A percentile compares a stretch with the other conserved stretches of the same genome.
These are phyloP conservation scores for Boletus sp. DNA, from an alignment of 1,284 basidiomycete species.

Conservation along the genomic window DNA sequence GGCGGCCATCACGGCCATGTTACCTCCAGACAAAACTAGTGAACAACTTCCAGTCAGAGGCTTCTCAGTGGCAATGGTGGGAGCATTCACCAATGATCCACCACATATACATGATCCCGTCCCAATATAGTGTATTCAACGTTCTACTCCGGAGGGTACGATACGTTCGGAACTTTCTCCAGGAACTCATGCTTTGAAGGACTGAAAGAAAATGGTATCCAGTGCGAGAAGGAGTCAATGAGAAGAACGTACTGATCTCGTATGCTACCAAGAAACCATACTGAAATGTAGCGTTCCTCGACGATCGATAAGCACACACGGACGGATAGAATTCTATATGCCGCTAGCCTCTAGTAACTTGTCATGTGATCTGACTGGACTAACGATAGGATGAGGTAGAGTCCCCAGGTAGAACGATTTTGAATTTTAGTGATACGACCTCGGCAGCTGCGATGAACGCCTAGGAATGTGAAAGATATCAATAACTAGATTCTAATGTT, in stretches of 20 bases:
- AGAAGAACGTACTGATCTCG: constrained; percentile 25
- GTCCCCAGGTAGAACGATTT: constrained; percentile 20
- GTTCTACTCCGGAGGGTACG: constrained; percentile 17
- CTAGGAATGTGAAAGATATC: constrained; percentile 4
- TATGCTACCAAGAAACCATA: constrained; percentile 23
- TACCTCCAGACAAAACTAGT: constrained; percentile 21
- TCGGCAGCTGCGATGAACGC: constrained; percentile 18
- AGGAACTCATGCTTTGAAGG: constrained; percentile 27
- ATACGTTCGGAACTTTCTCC: constrained; percentile 27
- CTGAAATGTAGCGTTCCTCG: constrained; percentile 17
- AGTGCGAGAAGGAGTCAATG: not conserved
- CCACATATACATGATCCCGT: constrained; percentile 30
- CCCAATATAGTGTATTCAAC: constrained; percentile 27
- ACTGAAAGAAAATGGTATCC: constrained; percentile 14
- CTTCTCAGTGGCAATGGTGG: not conserved
- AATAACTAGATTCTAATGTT: not conserved
- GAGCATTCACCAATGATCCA: constrained; percentile 23
- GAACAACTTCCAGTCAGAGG: not conserved
- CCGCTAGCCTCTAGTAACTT: not conserved
- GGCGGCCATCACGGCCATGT: constrained; percentile 17
- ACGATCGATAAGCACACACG: constrained; percentile 15
- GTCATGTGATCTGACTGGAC: constrained; percentile 3
- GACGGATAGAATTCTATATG: constrained; percentile 25
- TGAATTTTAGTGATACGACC: constrained; percentile 7
- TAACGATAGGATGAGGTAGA: constrained; percentile 20